Evolutionary conservation across 768 basidiomycete species (phyloP).

Genomic region (Lactarius pseudohatsudake): DNA sequence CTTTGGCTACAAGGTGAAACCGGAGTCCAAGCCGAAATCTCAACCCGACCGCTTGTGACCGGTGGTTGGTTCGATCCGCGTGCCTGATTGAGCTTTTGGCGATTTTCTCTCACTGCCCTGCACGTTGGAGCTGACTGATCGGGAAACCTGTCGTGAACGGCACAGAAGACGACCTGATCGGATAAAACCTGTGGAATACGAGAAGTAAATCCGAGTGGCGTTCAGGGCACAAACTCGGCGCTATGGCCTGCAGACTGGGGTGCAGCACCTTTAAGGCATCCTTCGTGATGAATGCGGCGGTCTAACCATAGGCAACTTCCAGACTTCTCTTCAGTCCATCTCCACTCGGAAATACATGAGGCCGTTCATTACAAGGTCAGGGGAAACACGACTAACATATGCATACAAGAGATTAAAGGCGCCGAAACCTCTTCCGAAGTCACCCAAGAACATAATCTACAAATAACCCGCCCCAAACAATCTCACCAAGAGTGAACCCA

Average conservation of each 20-base stretch:
- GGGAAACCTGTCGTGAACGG: not conserved
- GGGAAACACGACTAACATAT: not conserved
- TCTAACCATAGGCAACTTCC: not conserved
- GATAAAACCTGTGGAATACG: not conserved
- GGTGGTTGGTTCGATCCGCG: not conserved
- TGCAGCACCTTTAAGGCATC: not conserved
- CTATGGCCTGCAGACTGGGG: not conserved
- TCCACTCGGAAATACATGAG: not conserved
- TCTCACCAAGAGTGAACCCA: constrained; percentile 14
- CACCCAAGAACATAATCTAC: constrained; percentile 14
- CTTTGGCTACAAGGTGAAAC: not conserved
- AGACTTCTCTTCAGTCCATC: not conserved
- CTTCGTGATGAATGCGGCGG: not conserved
- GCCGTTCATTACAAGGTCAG: not conserved
- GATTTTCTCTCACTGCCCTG: not conserved
- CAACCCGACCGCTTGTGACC: not conserved
- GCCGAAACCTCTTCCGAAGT: not conserved
- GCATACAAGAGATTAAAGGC: not conserved
- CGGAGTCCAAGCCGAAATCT: not conserved
- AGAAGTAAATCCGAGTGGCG: not conserved
- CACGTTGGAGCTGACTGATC: not conserved
- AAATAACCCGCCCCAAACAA: constrained; percentile 18
- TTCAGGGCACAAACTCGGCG: not conserved
- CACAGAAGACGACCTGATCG: not conserved
- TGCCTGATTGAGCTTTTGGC: not conserved